phyloP scores from a whole-genome alignment of 805 yeast species.

The Schwanniomyces yamadae region DNA sequence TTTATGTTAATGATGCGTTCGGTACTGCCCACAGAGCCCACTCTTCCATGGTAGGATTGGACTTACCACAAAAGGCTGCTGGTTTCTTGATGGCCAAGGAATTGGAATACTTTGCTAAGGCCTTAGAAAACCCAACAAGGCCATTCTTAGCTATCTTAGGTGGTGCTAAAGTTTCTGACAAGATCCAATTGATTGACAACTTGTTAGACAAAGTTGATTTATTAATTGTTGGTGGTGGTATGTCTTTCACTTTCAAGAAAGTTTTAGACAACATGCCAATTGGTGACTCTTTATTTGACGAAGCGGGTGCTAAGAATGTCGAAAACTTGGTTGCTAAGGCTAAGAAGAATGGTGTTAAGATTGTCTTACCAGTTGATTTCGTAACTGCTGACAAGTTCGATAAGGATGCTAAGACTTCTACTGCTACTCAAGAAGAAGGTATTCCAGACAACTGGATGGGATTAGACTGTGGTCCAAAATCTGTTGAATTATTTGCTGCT shows the following conservation, averaged over 20 bases:
- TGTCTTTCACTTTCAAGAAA: constrained; percentile 99
- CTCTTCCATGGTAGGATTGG: constrained; percentile 98
- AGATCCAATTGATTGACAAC: constrained; percentile 98
- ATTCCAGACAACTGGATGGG: constrained; percentile 96
- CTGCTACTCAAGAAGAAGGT: constrained; percentile 87
- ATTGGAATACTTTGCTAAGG: constrained; percentile 95
- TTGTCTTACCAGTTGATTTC: constrained; percentile 93
- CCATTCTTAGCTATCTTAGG: constrained; percentile 99
- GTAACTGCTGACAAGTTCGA: constrained; percentile 93
- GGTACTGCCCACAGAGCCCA: constrained; percentile 99
- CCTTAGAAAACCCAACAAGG: constrained; percentile 95
- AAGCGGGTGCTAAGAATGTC: constrained; percentile 93
- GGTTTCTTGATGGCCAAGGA: constrained; percentile 99
- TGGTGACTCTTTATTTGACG: constrained; percentile 91
- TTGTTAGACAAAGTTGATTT: constrained; percentile 92
- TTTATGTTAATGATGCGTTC: constrained; percentile 96
- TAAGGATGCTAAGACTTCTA: constrained; percentile 82
- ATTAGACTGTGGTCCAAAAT: constrained; percentile 91
- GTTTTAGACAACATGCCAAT: constrained; percentile 79
- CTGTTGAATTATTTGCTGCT: constrained; percentile 72
- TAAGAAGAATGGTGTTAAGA: constrained; percentile 90
- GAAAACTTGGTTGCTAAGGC: constrained; percentile 93
- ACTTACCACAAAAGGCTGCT: constrained; percentile 93
- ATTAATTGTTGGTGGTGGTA: constrained; percentile 98
- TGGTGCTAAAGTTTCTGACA: constrained; percentile 99